Evolutionary conservation across 148 eudicot genomes (phyloP), one percentile per base, ranked within the genome.

Genomic region (Rhododendron williamsianum): DNA sequence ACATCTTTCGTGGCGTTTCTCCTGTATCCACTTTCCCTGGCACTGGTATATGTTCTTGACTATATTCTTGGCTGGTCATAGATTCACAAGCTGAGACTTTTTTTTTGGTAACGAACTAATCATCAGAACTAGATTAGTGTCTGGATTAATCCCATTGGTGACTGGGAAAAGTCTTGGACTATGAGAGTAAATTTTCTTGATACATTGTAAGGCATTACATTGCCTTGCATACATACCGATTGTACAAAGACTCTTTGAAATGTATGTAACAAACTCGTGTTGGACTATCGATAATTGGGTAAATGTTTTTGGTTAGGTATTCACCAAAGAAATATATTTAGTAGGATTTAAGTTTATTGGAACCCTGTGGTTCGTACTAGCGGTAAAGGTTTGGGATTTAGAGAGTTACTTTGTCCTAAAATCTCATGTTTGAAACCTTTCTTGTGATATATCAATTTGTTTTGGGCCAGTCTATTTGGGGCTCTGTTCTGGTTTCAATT

Each of bases 21-120:
- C 25, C 89, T 92, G 15, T 92, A 92, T 60, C 93, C 93, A 1
- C 85, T 89, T 69, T 92, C 91, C 15, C 85, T 92, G 41, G 88
- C 80, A 3, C 87, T 92, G 19, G 91, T 89, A 6, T 92, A 87
- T 73, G 87, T 90, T 83, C 91, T 91, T n/a, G 88, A 87, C 79
- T 88, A 85, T 35, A 3, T 86, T 21, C 30, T 72, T 48, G 86
- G 87, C 72, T 90, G 90, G 90, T 86, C 90, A 1, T 88, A 88
- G 85, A 12, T 71, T 30, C 76, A 71, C 7, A 2, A 65, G 30
- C 72, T 65, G 33, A 25, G 72, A 18, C 21, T 45, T 27, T 69
- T 45, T 33, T 27, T 69, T 60, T 7, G 5, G 16, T 9, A 11
- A 16, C n/a, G 2, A 51, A 18, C 56, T 72, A 48, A 19, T 83